Conservation (phyloP, 2,329 filamentous ascomycete species). For the Penicillium sp. region DNA sequence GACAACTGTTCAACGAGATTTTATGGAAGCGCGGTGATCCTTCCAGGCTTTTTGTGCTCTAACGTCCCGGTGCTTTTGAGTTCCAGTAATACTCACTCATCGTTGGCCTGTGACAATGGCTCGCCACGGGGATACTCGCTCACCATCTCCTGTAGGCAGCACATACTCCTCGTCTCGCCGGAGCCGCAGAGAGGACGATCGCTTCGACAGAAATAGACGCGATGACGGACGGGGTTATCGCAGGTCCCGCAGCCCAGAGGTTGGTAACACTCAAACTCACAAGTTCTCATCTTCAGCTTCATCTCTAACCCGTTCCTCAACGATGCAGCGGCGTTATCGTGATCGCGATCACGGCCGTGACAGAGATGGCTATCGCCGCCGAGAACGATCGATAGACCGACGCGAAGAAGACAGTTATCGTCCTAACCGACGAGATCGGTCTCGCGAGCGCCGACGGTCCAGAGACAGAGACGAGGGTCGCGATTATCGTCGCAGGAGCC, state of each 20-base stretch:
- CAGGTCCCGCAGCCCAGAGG: conserved; percentile 54
- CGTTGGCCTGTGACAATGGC: conserved; percentile 61
- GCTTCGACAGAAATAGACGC: conserved; percentile 55
- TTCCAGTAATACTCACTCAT: conserved; percentile 54
- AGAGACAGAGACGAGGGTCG: conserved; percentile 59
- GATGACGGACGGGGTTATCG: conserved; percentile 55
- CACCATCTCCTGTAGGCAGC: conserved; percentile 93
- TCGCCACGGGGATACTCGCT: conserved; percentile 69
- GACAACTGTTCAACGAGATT: conserved; percentile 3
- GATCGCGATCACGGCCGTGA: conserved; percentile 60
- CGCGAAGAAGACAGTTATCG: conserved; percentile 64
- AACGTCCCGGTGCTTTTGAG: conserved; percentile 36
- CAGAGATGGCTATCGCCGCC: conserved; percentile 63
- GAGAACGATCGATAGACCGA: conserved; percentile 68
- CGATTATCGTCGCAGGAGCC: conserved; percentile 64
- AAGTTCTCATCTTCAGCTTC: not conserved
- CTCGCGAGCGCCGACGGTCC: conserved; percentile 67
- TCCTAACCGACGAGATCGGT: conserved; percentile 63
- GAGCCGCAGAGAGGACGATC: conserved; percentile 57
- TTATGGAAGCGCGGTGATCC: conserved; percentile 33
- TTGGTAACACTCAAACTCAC: conserved; percentile 34
- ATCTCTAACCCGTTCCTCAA: not conserved
- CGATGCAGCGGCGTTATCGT: conserved; percentile 56
- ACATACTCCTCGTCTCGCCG: conserved; percentile 73
- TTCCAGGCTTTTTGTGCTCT: conserved; percentile 23